Base-by-base conservation (phyloP, 768 basidiomycete genomes). In the Boletus tomentosulus region DNA sequence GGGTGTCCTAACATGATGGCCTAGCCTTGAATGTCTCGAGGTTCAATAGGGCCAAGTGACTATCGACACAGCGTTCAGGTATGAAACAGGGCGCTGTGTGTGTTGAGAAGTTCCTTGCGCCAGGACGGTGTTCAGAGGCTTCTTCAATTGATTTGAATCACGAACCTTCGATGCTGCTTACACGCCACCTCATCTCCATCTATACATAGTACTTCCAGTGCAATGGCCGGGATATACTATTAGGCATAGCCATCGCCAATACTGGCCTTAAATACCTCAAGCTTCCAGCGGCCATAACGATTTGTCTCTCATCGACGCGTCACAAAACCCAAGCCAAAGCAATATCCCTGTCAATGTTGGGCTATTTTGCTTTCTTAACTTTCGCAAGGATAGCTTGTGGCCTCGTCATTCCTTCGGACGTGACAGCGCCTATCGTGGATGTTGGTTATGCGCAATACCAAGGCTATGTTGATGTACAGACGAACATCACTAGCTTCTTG, bases 391-490 rank as follows among this genome's bases (percentile, higher is more conserved):
- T 42, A 6, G 41, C 41, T 10, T 13, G 6, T 13, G 11, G 11
- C 22, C 41, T 42, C 3, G 24, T 28, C 15, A 28, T 25, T 24
- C 24, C 25, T 16, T 28, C 46, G 13, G 6, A 13, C 13, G 33
- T 6, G 50, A 48, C 48, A 24, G 48, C 54, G n/a, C 61, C 56
- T 41, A 39, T 63, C 19, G 55, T 70, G 38, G 60, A 71, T 39
- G 54, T 72, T n/a, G 65, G 69, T 27, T 68, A 71, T 55, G 66
- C 64, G 8, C 54, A 58, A 51, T 70, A 72, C 54, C 69, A 62
- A 55, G 71, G 69, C 12, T 42, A 51, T 22, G 50, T 62, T 27
- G 59, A 72, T 44, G 8, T 53, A 13, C 50, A 55, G 13, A 53
- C 53, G 0, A 68, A 66, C 33, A 51, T 60, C 4, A 62, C 68